These are phyloP conservation scores for Climacium dendroides DNA, from an alignment of 225 moss, liverwort and hornwort species.

Conservation along the genomic window DNA sequence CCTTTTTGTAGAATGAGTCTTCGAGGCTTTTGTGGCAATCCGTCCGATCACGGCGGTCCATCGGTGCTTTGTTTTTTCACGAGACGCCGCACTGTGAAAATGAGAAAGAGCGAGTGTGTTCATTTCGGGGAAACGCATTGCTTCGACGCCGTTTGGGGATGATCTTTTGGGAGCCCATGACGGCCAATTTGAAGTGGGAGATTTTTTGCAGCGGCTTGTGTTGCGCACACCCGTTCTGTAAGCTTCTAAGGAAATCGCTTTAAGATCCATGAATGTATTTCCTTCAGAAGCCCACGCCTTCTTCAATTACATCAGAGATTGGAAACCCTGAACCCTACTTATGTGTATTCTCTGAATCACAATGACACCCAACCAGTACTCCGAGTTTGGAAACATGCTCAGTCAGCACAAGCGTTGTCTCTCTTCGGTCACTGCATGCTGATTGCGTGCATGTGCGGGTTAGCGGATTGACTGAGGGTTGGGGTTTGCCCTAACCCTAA, in stretches of 20 bases:
- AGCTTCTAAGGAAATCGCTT: neutral
- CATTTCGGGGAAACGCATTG: neutral
- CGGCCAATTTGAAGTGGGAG: neutral
- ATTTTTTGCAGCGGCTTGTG: neutral
- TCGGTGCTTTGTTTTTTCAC: neutral
- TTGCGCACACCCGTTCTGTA: neutral
- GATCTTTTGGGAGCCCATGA: neutral
- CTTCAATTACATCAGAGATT: neutral
- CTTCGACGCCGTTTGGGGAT: neutral
- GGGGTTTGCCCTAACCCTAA: neutral
- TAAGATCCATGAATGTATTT: neutral
- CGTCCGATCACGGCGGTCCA: neutral
- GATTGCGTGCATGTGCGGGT: neutral
- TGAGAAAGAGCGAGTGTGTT: neutral
- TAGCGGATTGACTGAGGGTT: neutral
- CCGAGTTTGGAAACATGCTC: neutral
- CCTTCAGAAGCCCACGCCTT: neutral
- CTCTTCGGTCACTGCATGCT: neutral
- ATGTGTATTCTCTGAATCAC: neutral
- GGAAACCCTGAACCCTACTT: neutral
- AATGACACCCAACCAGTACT: neutral
- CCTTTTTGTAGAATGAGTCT: neutral
- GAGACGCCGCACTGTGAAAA: conserved; percentile 1
- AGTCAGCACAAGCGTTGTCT: no score
- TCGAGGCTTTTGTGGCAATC: neutral